phyloP scores from a whole-genome alignment of 1,284 basidiomycete genomes.

The Cutaneotrichosporon dermatis region DNA sequence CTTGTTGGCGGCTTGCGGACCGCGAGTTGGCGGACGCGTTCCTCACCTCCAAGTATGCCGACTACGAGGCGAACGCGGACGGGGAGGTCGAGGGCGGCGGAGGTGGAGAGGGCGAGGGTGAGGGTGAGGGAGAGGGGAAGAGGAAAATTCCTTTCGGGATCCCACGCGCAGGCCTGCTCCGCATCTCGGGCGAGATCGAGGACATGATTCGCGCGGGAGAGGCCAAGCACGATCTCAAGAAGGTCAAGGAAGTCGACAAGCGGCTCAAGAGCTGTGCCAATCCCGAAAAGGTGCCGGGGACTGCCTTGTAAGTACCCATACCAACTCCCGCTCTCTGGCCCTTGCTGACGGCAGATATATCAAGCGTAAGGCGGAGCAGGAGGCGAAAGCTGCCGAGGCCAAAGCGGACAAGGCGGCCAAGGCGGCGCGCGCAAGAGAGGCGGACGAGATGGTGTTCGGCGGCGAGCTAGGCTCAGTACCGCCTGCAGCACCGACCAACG shows the following conservation, averaged over 20 bases:
- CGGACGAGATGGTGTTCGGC: conserved; percentile 36
- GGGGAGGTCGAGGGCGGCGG: no score
- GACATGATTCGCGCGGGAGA: conserved; percentile 59
- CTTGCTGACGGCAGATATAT: conserved; percentile 40
- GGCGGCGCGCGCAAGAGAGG: conserved; percentile 18
- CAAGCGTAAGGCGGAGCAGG: conserved; percentile 47
- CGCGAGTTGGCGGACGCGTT: conserved; percentile 60
- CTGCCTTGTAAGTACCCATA: conserved; percentile 56
- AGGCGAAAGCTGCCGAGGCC: conserved; percentile 30
- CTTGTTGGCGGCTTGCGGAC: conserved; percentile 65
- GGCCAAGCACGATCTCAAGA: conserved; percentile 64
- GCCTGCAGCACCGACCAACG: neutral
- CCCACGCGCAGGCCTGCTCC: conserved; percentile 41
- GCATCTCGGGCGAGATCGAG: conserved; percentile 57
- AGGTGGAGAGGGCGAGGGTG: conserved; percentile 20
- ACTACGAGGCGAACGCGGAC: no score
- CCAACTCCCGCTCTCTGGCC: no score
- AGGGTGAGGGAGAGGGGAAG: conserved; percentile 10
- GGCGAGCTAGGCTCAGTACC: conserved; percentile 2
- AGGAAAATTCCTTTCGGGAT: conserved; percentile 45
- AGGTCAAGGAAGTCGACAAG: conserved; percentile 79
- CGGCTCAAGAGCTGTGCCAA: conserved; percentile 81
- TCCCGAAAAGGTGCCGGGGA: conserved; percentile 85
- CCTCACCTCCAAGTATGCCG: conserved; percentile 55
- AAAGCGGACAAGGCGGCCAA: conserved; percentile 39